A percentile compares a stretch with the other conserved stretches of the same genome.
Conservation (phyloP, 2,329 filamentous ascomycete genomes). For the Neofusicoccum kwambonambiense region DNA sequence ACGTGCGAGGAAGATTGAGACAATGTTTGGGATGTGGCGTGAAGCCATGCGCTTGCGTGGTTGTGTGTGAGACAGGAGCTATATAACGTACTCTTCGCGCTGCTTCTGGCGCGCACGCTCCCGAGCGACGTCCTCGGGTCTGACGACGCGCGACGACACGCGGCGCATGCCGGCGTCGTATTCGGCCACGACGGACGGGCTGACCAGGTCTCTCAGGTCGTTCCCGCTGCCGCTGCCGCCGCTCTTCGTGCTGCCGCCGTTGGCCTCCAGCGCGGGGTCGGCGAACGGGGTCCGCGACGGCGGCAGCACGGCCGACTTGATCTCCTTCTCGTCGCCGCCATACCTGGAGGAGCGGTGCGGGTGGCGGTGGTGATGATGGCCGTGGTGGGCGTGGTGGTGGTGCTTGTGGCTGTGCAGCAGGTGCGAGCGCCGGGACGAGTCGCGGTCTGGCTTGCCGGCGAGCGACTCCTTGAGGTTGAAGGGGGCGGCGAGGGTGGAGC, state of each 20-base stretch:
- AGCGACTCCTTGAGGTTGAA: constrained; percentile 4
- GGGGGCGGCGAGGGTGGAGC: constrained; percentile 15
- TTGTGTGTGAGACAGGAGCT: background rate
- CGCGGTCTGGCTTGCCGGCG: background rate
- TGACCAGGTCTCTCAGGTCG: background rate
- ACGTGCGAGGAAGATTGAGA: background rate
- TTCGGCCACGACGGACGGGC: background rate
- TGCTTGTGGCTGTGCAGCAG: constrained; percentile 29
- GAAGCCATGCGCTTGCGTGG: background rate
- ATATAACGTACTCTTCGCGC: constrained; percentile 36
- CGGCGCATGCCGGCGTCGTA: background rate
- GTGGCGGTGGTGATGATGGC: constrained; percentile 26
- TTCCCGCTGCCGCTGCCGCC: constrained; percentile 29
- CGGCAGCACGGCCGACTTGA: constrained; percentile 46
- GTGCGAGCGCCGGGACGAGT: constrained; percentile 29
- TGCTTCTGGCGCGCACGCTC: constrained; percentile 36
- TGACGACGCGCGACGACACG: constrained; percentile 30
- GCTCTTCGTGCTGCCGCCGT: constrained; percentile 17
- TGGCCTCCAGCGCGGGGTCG: constrained; percentile 37
- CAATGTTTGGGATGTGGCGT: background rate
- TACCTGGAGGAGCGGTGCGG: constrained; percentile 31
- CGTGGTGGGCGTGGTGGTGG: constrained; percentile 24
- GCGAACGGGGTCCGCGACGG: constrained; percentile 47
- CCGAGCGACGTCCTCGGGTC: constrained; percentile 39
- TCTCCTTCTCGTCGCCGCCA: constrained; percentile 28